A percentile compares a stretch with the other conserved stretches of the same genome.
These are phyloP conservation scores for Termitomyces sp. DNA, from an alignment of 768 basidiomycete genomes.

Conservation along the genomic window DNA sequence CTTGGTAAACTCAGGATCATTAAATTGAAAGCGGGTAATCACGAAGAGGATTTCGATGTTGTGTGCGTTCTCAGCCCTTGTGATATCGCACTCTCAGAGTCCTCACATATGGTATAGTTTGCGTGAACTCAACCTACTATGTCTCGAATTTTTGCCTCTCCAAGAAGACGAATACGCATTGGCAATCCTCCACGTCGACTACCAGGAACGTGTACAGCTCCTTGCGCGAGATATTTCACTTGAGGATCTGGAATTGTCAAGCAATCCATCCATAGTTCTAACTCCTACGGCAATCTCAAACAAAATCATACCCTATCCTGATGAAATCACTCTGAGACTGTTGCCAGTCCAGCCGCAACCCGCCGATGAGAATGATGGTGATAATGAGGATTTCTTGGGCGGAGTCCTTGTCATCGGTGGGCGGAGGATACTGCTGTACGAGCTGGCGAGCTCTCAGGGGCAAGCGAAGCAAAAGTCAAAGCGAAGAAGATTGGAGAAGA, in stretches of 20 bases:
- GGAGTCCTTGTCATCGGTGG: conserved; percentile 73
- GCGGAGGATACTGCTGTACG: conserved; percentile 58
- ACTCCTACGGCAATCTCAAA: conserved; percentile 51
- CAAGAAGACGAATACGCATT: conserved; percentile 43
- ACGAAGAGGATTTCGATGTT: conserved; percentile 56
- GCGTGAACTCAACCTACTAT: conserved; percentile 65
- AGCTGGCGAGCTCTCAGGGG: conserved; percentile 42
- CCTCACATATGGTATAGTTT: conserved; percentile 35
- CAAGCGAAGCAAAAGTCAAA: conserved; percentile 56
- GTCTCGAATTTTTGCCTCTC: conserved; percentile 58
- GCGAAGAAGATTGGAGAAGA: conserved; percentile 46
- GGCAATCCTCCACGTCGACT: conserved; percentile 67
- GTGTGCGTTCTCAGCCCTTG: conserved; percentile 41
- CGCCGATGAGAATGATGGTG: conserved; percentile 25
- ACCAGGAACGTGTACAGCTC: conserved; percentile 58
- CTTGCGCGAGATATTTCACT: conserved; percentile 54
- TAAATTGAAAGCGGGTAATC: conserved; percentile 49
- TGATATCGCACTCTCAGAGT: neutral
- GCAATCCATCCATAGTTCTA: conserved; percentile 42
- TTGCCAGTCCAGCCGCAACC: conserved; percentile 35
- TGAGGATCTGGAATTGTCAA: conserved; percentile 47
- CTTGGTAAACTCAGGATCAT: conserved; percentile 68
- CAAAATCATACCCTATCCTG: conserved; percentile 41
- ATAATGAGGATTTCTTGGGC: conserved; percentile 43
- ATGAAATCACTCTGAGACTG: conserved; percentile 37